Evolutionary conservation across 768 basidiomycete genomes (phyloP).

Genomic region (Boletellus ananiceps): DNA sequence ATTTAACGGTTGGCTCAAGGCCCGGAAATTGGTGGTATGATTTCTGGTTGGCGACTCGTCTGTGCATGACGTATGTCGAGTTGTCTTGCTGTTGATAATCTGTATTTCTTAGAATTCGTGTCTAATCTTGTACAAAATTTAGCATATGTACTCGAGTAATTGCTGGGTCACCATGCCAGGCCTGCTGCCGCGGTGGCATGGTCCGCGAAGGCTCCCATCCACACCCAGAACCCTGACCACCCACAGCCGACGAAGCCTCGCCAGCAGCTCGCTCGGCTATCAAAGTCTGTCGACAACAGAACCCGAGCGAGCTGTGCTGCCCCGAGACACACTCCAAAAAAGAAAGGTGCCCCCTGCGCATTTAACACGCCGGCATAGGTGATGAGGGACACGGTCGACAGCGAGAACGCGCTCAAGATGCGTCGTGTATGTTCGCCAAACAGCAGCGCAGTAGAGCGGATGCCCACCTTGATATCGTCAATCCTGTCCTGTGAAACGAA

Average conservation of each 20-base stretch:
- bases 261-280: constrained; percentile 80
- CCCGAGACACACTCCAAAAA: constrained; percentile 68
- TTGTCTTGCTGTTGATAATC: not conserved
- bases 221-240: constrained; percentile 83
- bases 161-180: constrained; percentile 1
- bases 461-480: constrained; percentile 84
- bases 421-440: constrained; percentile 76
- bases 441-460: constrained; percentile 91
- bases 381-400: constrained; percentile 67
- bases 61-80: too few species aligned
- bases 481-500: constrained; percentile 73
- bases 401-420: constrained; percentile 70
- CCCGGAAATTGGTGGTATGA: constrained; percentile 30
- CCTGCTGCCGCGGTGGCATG: constrained; percentile 38
- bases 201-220: constrained; percentile 75
- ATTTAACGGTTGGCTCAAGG: constrained; percentile 78
- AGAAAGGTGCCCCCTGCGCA: constrained; percentile 73
- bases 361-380: constrained; percentile 79
- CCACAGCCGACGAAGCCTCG: constrained; percentile 84
- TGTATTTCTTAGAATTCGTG: not conserved
- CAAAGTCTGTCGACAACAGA: constrained; percentile 68
- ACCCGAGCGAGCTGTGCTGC: constrained; percentile 75
- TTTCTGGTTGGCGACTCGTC: not conserved
- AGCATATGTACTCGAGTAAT: too few species aligned
- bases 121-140: not conserved